These are phyloP conservation scores for Globisporangium nunn DNA, from an alignment of 352 stramenopile genomes.

Conservation along the genomic window DNA sequence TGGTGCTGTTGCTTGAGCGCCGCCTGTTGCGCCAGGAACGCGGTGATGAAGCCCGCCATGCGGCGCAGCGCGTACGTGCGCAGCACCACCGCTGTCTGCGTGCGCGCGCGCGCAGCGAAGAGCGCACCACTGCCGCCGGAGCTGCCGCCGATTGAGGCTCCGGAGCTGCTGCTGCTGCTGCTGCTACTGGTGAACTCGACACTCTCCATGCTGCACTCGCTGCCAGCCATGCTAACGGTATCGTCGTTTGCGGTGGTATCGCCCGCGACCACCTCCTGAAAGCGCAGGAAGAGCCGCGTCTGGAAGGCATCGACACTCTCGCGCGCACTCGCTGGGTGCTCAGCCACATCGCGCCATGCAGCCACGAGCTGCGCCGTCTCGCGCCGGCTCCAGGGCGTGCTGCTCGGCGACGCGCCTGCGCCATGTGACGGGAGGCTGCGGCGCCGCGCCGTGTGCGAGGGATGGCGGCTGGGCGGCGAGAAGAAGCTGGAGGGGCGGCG, in stretches of 20 bases:
- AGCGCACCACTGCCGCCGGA: background rate
- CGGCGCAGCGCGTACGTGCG: conserved; percentile 11
- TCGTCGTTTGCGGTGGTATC: background rate
- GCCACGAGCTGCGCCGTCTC: conserved; percentile 8
- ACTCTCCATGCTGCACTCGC: conserved; percentile 10
- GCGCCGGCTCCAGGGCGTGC: conserved; percentile 5
- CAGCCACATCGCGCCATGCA: conserved; percentile 9
- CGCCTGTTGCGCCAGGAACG: conserved; percentile 4
- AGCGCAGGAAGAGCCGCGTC: conserved; percentile 11
- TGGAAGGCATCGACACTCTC: conserved; percentile 14
- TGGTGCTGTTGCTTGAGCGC: background rate
- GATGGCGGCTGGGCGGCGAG: conserved; percentile 4
- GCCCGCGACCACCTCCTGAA: conserved; percentile 4
- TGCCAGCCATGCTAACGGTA: conserved; percentile 3
- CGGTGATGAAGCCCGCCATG: conserved; percentile 10
- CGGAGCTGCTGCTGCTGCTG: background rate
- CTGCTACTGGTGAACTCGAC: background rate
- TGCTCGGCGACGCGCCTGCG: conserved; percentile 3
- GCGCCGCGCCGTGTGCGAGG: conserved; percentile 1
- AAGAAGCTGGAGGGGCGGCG: conserved; percentile 5
- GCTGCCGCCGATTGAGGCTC: too few species aligned
- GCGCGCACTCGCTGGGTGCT: conserved; percentile 3
- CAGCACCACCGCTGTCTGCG: conserved; percentile 10
- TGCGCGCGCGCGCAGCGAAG: conserved; percentile 1
- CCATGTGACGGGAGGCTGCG: background rate